phyloP scores from a whole-genome alignment of 345 rosid species.

The Mercurialis annua region DNA sequence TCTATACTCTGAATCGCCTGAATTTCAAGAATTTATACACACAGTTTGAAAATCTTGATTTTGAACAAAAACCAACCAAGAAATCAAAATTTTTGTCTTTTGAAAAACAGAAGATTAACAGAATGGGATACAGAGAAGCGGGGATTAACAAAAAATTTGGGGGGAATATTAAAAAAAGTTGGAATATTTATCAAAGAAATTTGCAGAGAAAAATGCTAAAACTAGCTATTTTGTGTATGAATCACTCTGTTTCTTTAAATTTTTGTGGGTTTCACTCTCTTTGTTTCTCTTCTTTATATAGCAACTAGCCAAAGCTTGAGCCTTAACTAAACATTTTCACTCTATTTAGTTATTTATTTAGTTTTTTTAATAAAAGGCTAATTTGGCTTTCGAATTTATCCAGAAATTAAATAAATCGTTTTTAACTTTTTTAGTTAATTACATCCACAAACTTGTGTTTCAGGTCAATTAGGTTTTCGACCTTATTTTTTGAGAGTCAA shows the following conservation, averaged over 20 bases:
- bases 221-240: too few relatives aligned
- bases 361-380: too few relatives aligned
- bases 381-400: too few relatives aligned
- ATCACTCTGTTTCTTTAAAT: too few relatives aligned
- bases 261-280: conserved; percentile 17
- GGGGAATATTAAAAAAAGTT: neutral
- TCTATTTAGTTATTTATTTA: too few relatives aligned
- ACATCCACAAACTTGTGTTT: too few relatives aligned
- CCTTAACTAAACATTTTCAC: too few relatives aligned
- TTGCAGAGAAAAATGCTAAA: neutral
- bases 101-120: conserved; percentile 41
- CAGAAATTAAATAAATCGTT: too few relatives aligned
- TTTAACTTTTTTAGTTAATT: neutral
- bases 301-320: conserved; percentile 3
- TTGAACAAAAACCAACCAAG: neutral
- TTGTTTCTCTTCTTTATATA: conserved; percentile 48
- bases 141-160: conserved; percentile 13
- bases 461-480: too few relatives aligned
- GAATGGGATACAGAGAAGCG: conserved; percentile 40
- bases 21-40: conserved; percentile 21
- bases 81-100: conserved; percentile 6
- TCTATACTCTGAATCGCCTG: conserved; percentile 47
- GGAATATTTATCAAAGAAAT: conserved; percentile 1
- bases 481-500: too few relatives aligned
- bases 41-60: conserved; percentile 7